These are phyloP conservation scores for Parietaria judaica DNA, from an alignment of 306 rosid genomes.

Conservation along the genomic window DNA sequence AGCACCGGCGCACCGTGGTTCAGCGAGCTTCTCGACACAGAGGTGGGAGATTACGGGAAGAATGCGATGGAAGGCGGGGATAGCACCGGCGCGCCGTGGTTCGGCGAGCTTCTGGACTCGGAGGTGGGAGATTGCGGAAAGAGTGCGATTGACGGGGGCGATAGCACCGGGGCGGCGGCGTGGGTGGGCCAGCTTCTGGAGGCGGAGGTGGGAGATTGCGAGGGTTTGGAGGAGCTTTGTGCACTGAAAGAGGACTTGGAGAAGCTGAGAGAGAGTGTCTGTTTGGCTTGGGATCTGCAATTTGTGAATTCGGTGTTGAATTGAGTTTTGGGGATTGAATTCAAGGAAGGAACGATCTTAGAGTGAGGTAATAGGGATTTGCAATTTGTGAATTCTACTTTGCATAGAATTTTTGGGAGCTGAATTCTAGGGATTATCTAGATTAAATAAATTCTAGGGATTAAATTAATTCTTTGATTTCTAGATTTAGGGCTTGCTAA, in stretches of 20 bases:
- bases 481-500: too few relatives aligned
- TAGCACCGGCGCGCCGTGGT: background rate
- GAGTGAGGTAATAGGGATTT: too few relatives aligned
- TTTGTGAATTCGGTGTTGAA: background rate
- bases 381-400: too few relatives aligned
- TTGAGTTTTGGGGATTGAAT: background rate
- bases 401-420: too few relatives aligned
- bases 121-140: background rate
- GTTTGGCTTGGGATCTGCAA: constrained; percentile 3
- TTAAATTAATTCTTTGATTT: too few relatives aligned
- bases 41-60: background rate
- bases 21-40: background rate
- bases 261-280: background rate
- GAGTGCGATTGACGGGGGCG: background rate
- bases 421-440: too few relatives aligned
- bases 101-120: background rate
- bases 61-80: background rate
- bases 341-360: too few relatives aligned
- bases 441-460: too few relatives aligned
- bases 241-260: constrained; percentile 1
- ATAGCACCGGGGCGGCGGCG: background rate
- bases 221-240: background rate
- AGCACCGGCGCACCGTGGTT: too few relatives aligned
- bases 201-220: background rate
- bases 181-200: background rate